Conservation (phyloP, 1,284 basidiomycete genomes). For the Pyrrhoderma lamaoense region DNA sequence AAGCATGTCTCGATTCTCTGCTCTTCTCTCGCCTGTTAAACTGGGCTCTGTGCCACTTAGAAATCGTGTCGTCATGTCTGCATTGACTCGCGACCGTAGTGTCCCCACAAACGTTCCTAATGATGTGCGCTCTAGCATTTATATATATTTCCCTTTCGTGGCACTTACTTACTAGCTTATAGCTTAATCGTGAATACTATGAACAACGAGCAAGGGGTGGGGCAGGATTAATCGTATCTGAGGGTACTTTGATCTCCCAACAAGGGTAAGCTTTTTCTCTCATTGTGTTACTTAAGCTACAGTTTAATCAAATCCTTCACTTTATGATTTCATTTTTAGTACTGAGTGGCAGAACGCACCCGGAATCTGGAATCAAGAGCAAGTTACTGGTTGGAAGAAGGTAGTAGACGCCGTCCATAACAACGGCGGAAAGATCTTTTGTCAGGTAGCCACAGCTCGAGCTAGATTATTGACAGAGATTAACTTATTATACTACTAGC, state of each 20-base stretch:
- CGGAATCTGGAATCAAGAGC: slow-evolving; percentile 31
- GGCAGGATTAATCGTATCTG: slow-evolving; percentile 38
- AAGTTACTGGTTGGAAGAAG: slow-evolving; percentile 31
- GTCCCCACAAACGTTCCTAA: slow-evolving; percentile 30
- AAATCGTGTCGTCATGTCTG: slow-evolving; percentile 30
- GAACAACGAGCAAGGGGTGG: slow-evolving; percentile 35
- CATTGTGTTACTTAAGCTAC: background rate
- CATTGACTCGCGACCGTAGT: slow-evolving; percentile 31
- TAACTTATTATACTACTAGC: background rate
- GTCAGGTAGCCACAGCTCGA: slow-evolving; percentile 30
- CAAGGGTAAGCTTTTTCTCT: slow-evolving; percentile 31
- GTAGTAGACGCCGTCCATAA: slow-evolving; percentile 37
- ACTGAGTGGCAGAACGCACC: slow-evolving; percentile 28
- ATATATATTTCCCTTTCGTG: background rate
- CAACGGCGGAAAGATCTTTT: slow-evolving; percentile 33
- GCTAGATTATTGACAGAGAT: background rate
- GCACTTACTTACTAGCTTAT: background rate
- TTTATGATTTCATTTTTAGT: slow-evolving; percentile 18
- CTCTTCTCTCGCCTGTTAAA: slow-evolving; percentile 30
- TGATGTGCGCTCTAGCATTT: slow-evolving; percentile 13
- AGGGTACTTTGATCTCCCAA: slow-evolving; percentile 34
- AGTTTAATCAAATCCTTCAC: background rate
- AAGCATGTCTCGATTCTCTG: slow-evolving; percentile 5
- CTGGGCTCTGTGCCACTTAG: slow-evolving; percentile 26
- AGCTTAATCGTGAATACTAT: slow-evolving; percentile 38